Conservation (phyloP, 2,329 filamentous ascomycete genomes). For the Microsporum audouinii region DNA sequence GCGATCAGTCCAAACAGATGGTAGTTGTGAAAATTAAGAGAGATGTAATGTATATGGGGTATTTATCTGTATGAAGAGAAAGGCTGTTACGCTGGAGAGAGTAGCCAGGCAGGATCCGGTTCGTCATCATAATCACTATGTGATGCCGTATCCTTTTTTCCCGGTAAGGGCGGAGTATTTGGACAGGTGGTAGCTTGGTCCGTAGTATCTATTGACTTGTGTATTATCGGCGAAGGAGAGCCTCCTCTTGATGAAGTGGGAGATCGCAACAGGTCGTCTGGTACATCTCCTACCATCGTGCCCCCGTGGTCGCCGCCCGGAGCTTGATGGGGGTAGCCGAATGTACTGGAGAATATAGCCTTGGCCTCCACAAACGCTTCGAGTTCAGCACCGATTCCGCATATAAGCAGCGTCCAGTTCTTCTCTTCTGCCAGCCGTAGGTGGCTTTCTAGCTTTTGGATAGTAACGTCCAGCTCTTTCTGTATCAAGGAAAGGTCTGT, state of each 20-base stretch:
- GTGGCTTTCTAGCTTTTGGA: conserved; percentile 38
- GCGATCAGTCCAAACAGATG: too few species aligned
- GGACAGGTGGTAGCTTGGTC: background rate
- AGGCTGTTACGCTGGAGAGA: conserved; percentile 15
- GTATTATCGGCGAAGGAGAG: background rate
- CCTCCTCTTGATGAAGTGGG: conserved; percentile 5
- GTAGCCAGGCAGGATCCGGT: conserved; percentile 35
- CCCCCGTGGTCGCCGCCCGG: conserved; percentile 17
- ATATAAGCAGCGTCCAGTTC: conserved; percentile 51
- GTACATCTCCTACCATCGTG: conserved; percentile 25
- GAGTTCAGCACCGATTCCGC: conserved; percentile 51
- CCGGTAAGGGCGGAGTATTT: background rate
- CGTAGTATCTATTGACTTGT: background rate
- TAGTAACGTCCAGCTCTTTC: conserved; percentile 37
- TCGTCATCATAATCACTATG: conserved; percentile 33
- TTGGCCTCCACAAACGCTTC: conserved; percentile 40
- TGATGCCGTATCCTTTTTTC: background rate
- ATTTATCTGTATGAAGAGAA: too few species aligned
- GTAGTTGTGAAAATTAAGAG: too few species aligned
- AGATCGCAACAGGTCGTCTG: conserved; percentile 28
- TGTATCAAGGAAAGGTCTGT: conserved; percentile 23
- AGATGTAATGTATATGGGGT: too few species aligned
- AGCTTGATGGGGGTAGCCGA: conserved; percentile 17
- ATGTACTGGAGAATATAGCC: conserved; percentile 25
- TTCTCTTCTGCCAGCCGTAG: conserved; percentile 41